A percentile compares a stretch with the other conserved stretches of the same genome.
Conservation (phyloP, 2,329 filamentous ascomycete genomes). For the Colletotrichum agaves region DNA sequence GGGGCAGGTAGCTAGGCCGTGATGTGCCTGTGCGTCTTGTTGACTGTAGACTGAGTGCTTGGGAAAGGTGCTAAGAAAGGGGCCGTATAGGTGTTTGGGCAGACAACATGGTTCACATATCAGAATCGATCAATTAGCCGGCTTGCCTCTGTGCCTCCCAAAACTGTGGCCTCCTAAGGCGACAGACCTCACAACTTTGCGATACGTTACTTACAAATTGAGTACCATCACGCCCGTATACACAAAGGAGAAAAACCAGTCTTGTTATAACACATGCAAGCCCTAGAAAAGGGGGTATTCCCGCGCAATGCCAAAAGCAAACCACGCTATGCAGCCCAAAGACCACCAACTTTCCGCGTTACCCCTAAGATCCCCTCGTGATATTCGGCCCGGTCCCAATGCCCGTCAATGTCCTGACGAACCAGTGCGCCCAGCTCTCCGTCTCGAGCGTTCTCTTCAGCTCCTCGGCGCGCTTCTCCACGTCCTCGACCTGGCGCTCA, state of each 20-base stretch:
- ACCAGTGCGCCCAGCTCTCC: slow-evolving; percentile 73
- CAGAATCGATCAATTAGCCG: no score
- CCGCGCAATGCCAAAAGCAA: slow-evolving; percentile 6
- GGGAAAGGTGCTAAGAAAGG: no score
- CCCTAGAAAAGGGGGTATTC: slow-evolving; percentile 25
- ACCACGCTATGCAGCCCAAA: slow-evolving; percentile 34
- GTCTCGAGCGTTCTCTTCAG: slow-evolving; percentile 71
- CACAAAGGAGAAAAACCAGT: neutral
- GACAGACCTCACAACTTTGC: no score
- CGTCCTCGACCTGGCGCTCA: slow-evolving; percentile 78
- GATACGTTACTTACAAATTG: neutral
- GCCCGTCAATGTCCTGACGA: slow-evolving; percentile 69
- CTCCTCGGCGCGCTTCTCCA: slow-evolving; percentile 72
- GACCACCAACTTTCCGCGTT: neutral
- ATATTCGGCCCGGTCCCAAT: slow-evolving; percentile 71
- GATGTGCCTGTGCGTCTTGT: neutral
- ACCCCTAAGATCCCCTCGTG: slow-evolving; percentile 43
- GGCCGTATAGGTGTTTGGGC: no score
- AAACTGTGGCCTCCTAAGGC: no score
- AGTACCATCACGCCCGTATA: neutral
- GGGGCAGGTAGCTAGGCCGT: neutral
- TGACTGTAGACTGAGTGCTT: no score
- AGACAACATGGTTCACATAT: no score
- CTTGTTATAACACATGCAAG: slow-evolving; percentile 14
- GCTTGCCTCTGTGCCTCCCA: no score